phyloP scores from a whole-genome alignment of 2,329 filamentous ascomycete species.

The Raffaelea albimanens region DNA sequence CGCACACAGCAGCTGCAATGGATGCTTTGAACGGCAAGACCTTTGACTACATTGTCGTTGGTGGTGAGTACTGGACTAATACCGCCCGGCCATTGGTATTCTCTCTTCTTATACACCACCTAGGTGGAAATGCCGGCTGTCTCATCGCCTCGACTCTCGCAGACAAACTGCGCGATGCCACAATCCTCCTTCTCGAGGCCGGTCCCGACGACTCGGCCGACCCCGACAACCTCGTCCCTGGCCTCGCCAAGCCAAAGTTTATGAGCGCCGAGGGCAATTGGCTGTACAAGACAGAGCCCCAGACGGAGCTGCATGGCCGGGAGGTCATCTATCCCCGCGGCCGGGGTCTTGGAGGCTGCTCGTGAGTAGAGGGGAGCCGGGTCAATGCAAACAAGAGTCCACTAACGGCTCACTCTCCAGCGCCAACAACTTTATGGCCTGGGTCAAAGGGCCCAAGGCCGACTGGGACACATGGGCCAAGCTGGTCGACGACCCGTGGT shows the following conservation, averaged over 20 bases:
- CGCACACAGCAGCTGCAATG: conserved; percentile 7
- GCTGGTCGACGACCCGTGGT: conserved; percentile 1
- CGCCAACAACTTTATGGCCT: conserved; percentile 5
- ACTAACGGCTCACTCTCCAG: not conserved
- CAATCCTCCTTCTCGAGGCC: conserved; percentile 1
- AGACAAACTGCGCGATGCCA: not conserved
- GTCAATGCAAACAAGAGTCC: too few species aligned
- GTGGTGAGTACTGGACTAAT: not conserved
- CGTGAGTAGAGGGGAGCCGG: not conserved
- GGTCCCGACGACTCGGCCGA: conserved; percentile 4
- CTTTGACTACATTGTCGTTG: conserved; percentile 4
- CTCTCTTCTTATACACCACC: not conserved
- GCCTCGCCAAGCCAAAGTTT: conserved; percentile 3
- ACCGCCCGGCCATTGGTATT: not conserved
- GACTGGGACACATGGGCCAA: conserved; percentile 4
- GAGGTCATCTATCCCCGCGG: conserved; percentile 4
- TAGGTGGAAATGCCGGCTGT: conserved; percentile 3
- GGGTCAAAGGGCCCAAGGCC: conserved; percentile 2
- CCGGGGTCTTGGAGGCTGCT: conserved; percentile 2
- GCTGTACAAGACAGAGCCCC: conserved; percentile 4
- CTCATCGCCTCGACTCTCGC: not conserved
- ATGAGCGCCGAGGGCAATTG: conserved; percentile 3
- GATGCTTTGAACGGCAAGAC: not conserved
- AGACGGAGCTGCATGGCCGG: not conserved
- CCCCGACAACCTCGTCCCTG: conserved; percentile 3